These are phyloP conservation scores for Kluyveromyces nonfermentans DNA, from an alignment of 805 yeast species.

Conservation along the genomic window DNA sequence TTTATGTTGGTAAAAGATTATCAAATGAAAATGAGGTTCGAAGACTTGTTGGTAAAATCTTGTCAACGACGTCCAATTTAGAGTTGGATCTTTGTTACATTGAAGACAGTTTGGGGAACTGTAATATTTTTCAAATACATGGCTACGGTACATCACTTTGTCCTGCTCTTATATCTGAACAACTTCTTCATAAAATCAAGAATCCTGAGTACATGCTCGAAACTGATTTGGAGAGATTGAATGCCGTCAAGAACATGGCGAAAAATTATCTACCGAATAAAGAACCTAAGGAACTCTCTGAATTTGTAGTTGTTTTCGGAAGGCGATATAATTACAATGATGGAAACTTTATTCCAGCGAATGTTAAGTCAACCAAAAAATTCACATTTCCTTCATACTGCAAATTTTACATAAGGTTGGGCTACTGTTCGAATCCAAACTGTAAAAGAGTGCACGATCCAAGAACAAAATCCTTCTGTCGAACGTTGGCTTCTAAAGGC, in stretches of 20 bases:
- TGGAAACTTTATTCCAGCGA: background rate
- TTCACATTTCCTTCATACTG: conserved; percentile 5
- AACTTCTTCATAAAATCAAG: background rate
- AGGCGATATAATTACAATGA: background rate
- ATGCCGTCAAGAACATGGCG: background rate
- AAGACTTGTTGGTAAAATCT: background rate
- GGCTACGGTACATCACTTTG: conserved; percentile 1
- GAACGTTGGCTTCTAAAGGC: conserved; percentile 1
- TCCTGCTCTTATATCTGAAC: background rate
- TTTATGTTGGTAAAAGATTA: background rate
- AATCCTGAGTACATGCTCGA: background rate
- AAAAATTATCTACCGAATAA: background rate
- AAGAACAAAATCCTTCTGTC: conserved; percentile 5
- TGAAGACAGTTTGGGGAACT: conserved; percentile 3
- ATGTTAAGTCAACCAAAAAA: background rate
- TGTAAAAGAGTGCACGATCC: conserved; percentile 9
- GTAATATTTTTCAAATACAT: conserved; percentile 5
- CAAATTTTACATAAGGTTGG: conserved; percentile 5
- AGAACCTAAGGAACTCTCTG: background rate
- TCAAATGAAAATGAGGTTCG: background rate
- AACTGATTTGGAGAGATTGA: background rate
- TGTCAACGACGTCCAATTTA: conserved; percentile 5
- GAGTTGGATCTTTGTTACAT: conserved; percentile 7
- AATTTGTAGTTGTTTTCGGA: background rate
- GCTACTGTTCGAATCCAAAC: conserved; percentile 5